Percentiles rank a stretch among this genome's conserved stretches.
Evolutionary conservation across 2,329 filamentous ascomycete genomes (phyloP).

Genomic region (Ceratocystiopsis brevicomis): DNA sequence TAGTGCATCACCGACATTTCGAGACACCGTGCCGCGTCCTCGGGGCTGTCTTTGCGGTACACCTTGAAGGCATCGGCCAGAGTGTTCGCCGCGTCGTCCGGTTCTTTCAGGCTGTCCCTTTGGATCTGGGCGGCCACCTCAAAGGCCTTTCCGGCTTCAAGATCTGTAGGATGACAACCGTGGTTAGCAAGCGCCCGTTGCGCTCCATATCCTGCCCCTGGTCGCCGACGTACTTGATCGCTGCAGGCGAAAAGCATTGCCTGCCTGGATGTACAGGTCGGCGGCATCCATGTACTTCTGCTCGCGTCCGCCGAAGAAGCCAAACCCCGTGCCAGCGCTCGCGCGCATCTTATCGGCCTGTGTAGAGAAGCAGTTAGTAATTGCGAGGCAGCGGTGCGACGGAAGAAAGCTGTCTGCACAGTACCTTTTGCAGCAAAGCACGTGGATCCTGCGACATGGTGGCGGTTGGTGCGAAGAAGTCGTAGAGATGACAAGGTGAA

Average conservation of each 20-base stretch:
- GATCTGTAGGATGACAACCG: conserved; percentile 29
- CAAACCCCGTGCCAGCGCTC: conserved; percentile 63
- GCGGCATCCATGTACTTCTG: conserved; percentile 84
- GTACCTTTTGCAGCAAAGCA: conserved; percentile 59
- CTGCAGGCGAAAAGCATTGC: conserved; percentile 79
- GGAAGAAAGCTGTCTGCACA: conserved; percentile 8
- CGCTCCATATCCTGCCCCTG: too few relatives aligned
- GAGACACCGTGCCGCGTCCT: conserved; percentile 65
- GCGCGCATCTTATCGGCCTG: conserved; percentile 75
- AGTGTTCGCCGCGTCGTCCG: conserved; percentile 79
- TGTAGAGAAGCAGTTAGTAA: background rate
- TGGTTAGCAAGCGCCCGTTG: background rate
- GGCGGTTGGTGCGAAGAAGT: background rate
- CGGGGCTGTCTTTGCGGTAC: conserved; percentile 68
- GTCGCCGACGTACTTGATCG: conserved; percentile 44
- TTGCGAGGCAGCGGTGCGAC: too few relatives aligned
- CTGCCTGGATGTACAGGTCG: conserved; percentile 73
- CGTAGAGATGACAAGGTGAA: too few relatives aligned
- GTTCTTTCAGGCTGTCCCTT: conserved; percentile 64
- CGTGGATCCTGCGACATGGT: conserved; percentile 42
- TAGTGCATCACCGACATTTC: conserved; percentile 70
- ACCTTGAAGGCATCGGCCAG: conserved; percentile 86
- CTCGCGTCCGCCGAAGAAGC: conserved; percentile 67
- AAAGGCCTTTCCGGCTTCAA: conserved; percentile 72
- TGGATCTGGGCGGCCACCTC: conserved; percentile 74